Percentiles rank a stretch among this genome's conserved stretches.
phyloP scores from a whole-genome alignment of 1,284 basidiomycete species.

The Sporisorium exsertum region DNA sequence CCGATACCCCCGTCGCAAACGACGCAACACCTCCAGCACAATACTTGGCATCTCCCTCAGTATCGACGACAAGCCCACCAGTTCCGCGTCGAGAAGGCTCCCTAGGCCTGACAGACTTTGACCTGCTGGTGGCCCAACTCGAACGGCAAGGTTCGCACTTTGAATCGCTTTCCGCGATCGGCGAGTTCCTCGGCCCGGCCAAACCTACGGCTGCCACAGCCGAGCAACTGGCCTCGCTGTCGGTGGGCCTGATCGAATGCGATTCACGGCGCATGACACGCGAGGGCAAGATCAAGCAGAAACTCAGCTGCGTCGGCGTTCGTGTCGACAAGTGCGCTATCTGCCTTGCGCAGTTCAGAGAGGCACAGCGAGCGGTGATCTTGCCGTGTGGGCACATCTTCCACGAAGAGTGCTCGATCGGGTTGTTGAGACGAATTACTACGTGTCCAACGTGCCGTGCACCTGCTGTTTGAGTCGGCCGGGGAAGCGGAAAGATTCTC shows the following conservation, averaged over 20 bases:
- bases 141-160: slow-evolving; percentile 41
- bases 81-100: slow-evolving; percentile 20
- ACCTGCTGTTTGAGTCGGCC: slow-evolving; percentile 27
- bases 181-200: slow-evolving; percentile 77
- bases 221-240: slow-evolving; percentile 70
- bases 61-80: neutral
- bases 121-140: slow-evolving; percentile 62
- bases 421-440: slow-evolving; percentile 29
- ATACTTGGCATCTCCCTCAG: neutral
- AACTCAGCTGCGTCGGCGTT: slow-evolving; percentile 79
- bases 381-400: slow-evolving; percentile 77
- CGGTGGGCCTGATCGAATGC: slow-evolving; percentile 77
- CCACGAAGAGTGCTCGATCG: slow-evolving; percentile 51
- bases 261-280: slow-evolving; percentile 77
- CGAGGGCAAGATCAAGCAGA: slow-evolving; percentile 82
- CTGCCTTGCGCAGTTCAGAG: slow-evolving; percentile 81
- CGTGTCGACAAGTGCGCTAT: slow-evolving; percentile 82
- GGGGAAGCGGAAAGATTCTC: too few relatives aligned
- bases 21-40: neutral
- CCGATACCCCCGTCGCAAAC: neutral
- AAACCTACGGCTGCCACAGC: slow-evolving; percentile 67
- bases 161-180: slow-evolving; percentile 74
- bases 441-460: slow-evolving; percentile 57
- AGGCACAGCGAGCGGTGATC: slow-evolving; percentile 75
- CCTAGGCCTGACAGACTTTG: slow-evolving; percentile 61